Percentiles rank a stretch among this genome's conserved stretches.
phyloP scores from a whole-genome alignment of 441 rosid genomes.

The Iberis amara region DNA sequence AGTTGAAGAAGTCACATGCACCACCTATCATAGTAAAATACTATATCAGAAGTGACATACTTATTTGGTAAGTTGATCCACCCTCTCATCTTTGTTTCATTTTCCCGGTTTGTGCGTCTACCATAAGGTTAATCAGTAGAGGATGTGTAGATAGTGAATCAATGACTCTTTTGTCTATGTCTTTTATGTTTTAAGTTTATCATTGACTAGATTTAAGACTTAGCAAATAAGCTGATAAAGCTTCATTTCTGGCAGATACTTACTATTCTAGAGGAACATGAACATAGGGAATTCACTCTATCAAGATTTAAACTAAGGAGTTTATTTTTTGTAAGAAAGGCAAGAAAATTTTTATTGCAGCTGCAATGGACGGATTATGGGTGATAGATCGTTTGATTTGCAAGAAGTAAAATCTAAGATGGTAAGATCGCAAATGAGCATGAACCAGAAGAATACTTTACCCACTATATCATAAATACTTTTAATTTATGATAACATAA shows the following conservation, averaged over 20 bases:
- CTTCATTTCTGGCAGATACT: constrained; percentile 36
- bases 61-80: no score
- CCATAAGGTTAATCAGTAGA: no score
- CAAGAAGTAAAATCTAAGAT: constrained; percentile 69
- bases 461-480: not conserved
- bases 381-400: constrained; percentile 70
- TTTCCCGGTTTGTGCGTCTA: no score
- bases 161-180: constrained; percentile 1
- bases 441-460: not conserved
- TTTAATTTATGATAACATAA: constrained; percentile 8
- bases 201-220: not conserved
- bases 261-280: constrained; percentile 47
- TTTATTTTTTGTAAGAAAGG: constrained; percentile 61
- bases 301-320: not conserved
- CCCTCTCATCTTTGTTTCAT: no score
- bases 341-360: constrained; percentile 77
- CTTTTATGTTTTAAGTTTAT: constrained; percentile 5
- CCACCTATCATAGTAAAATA: no score
- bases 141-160: no score
- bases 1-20: no score
- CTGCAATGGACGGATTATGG: constrained; percentile 90
- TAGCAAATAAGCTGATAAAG: constrained; percentile 16
- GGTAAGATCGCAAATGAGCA: constrained; percentile 34
- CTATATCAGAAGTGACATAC: no score
- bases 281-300: constrained; percentile 38